A percentile compares a stretch with the other conserved stretches of the same genome.
phyloP scores from a whole-genome alignment of 352 stramenopile species.

The Phytophthora pistaciae region DNA sequence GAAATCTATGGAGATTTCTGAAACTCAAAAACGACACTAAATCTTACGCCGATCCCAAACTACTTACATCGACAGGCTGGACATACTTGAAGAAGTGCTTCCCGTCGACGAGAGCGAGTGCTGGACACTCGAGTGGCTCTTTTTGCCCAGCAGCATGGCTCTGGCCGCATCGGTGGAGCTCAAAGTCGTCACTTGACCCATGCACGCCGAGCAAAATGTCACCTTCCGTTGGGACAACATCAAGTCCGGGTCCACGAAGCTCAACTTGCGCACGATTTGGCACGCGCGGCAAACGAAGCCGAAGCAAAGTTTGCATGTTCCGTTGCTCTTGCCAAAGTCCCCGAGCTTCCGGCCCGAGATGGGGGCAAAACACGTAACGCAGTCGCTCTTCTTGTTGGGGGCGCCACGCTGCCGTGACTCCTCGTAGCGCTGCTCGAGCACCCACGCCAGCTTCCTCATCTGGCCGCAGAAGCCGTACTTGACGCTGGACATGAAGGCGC shows the following conservation, averaged over 20 bases:
- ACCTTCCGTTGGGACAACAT: conserved; percentile 30
- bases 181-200: conserved; percentile 8
- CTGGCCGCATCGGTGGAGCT: conserved; percentile 16
- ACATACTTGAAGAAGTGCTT: conserved; percentile 7
- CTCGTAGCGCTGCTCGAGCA: conserved; percentile 17
- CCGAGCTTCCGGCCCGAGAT: neutral
- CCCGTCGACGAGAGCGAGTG: conserved; percentile 10
- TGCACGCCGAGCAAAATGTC: conserved; percentile 33
- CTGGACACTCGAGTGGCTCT: neutral
- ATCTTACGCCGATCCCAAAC: neutral
- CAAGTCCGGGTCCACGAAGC: conserved; percentile 31
- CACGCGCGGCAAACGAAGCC: conserved; percentile 8
- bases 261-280: conserved; percentile 21
- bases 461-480: conserved; percentile 13
- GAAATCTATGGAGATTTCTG: neutral
- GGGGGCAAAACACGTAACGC: conserved; percentile 1
- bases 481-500: conserved; percentile 19
- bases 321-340: conserved; percentile 21
- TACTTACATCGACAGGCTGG: conserved; percentile 9
- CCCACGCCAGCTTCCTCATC: conserved; percentile 12
- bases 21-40: neutral
- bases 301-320: conserved; percentile 14
- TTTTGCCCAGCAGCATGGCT: conserved; percentile 15
- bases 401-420: conserved; percentile 7
- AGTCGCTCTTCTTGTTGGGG: conserved; percentile 20